These are phyloP conservation scores for Verticillium nonalfalfae DNA, from an alignment of 2,329 filamentous ascomycete genomes.

Conservation along the genomic window DNA sequence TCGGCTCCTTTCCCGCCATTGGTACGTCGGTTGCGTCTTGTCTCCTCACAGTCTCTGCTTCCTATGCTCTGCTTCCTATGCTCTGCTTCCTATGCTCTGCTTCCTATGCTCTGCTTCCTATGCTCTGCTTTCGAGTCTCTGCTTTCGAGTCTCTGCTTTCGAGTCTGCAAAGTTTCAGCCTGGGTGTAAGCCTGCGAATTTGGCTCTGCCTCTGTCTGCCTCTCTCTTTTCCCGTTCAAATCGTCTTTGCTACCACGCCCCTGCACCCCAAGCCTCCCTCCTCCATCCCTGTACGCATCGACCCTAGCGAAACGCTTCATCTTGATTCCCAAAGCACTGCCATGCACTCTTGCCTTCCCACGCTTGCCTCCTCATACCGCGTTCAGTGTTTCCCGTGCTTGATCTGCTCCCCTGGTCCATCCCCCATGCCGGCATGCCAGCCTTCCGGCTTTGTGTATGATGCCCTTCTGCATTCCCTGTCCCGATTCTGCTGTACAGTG, in stretches of 20 bases:
- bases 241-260: constrained; percentile 7
- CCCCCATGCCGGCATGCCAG: constrained; percentile 1
- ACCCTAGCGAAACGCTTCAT: background rate
- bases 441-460: constrained; percentile 2
- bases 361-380: constrained; percentile 16
- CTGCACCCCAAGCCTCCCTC: background rate
- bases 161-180: background rate
- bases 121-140: background rate
- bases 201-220: constrained; percentile 8
- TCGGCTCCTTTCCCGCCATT: constrained; percentile 32
- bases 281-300: background rate
- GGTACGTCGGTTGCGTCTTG: constrained; percentile 23
- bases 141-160: background rate
- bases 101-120: background rate
- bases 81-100: background rate
- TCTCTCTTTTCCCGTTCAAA: no score
- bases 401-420: constrained; percentile 3
- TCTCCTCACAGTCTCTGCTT: constrained; percentile 3
- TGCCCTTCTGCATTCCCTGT: background rate
- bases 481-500: no score
- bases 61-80: background rate
- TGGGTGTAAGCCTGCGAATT: background rate
- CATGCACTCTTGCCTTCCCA: constrained; percentile 12
- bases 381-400: constrained; percentile 13
- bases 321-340: constrained; percentile 5